These are phyloP conservation scores for Pythium utonaiense DNA, from an alignment of 352 stramenopile species.

Conservation along the genomic window DNA sequence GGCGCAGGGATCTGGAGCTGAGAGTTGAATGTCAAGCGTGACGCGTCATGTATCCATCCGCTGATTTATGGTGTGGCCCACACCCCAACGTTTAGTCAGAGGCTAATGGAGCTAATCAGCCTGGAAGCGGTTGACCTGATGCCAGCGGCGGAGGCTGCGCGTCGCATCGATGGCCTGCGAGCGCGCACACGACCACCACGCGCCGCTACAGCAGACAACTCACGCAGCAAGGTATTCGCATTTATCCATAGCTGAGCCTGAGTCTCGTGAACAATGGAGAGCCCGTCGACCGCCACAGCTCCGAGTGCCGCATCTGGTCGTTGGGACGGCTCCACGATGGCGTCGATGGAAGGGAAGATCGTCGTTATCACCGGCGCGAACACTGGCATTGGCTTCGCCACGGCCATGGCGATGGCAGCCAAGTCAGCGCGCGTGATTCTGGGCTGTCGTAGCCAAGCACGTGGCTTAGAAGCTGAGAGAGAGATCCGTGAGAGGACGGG, in stretches of 20 bases:
- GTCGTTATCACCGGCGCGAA: constrained; percentile 83
- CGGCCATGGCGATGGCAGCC: constrained; percentile 48
- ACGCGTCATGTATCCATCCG: too few species aligned
- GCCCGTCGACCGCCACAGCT: not conserved
- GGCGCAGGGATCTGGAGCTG: too few species aligned
- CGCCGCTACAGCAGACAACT: not conserved
- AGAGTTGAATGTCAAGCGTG: too few species aligned
- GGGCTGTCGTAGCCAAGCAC: constrained; percentile 48
- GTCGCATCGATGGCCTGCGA: not conserved
- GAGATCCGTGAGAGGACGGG: constrained; percentile 4
- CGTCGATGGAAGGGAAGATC: constrained; percentile 46
- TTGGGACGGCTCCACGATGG: constrained; percentile 28
- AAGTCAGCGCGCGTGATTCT: constrained; percentile 74
- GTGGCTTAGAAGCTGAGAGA: constrained; percentile 4
- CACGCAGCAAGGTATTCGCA: too few species aligned
- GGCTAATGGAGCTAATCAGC: constrained; percentile 1
- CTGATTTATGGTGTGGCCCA: not conserved
- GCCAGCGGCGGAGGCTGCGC: not conserved
- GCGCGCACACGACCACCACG: not conserved
- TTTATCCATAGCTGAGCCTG: not conserved
- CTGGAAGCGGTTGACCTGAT: not conserved
- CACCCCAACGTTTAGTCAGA: not conserved
- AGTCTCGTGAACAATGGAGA: not conserved
- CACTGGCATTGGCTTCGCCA: constrained; percentile 83
- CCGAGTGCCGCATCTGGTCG: not conserved